Percentiles rank a stretch among this genome's conserved stretches.
These are phyloP conservation scores for Metarhizium brunneum DNA, from an alignment of 2,329 filamentous ascomycete species.

Conservation along the genomic window DNA sequence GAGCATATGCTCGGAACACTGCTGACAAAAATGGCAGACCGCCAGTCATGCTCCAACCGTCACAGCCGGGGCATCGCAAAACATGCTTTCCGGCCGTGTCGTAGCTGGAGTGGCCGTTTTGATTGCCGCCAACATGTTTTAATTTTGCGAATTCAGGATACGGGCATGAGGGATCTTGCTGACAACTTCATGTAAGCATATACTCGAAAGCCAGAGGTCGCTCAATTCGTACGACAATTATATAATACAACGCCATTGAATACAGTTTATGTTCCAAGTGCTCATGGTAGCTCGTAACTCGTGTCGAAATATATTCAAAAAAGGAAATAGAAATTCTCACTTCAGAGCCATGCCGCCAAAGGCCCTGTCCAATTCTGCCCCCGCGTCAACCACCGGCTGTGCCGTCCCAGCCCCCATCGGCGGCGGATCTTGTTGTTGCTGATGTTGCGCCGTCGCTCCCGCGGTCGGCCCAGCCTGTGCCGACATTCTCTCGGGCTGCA, in stretches of 20 bases:
- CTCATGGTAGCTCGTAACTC: slow-evolving; percentile 1
- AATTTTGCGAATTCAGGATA: neutral
- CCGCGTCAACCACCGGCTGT: slow-evolving; percentile 30
- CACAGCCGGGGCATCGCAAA: slow-evolving; percentile 5
- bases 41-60: slow-evolving; percentile 1
- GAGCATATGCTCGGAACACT: neutral
- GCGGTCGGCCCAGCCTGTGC: slow-evolving; percentile 17
- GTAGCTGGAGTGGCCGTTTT: slow-evolving; percentile 8
- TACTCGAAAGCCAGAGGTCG: neutral
- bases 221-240: neutral
- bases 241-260: neutral
- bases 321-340: slow-evolving; percentile 3
- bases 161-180: neutral
- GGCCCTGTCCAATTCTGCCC: slow-evolving; percentile 47
- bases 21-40: slow-evolving; percentile 2
- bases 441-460: neutral
- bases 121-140: slow-evolving; percentile 10
- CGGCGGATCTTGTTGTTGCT: neutral
- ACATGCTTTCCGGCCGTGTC: slow-evolving; percentile 1
- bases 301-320: neutral
- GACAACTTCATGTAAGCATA: neutral
- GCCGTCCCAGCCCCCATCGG: slow-evolving; percentile 6
- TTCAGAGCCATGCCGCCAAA: slow-evolving; percentile 40
- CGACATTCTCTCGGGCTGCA: slow-evolving; percentile 54
- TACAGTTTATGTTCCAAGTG: no score